These are phyloP conservation scores for Arthroderma sp. DNA, from an alignment of 2,329 filamentous ascomycete genomes.

Conservation along the genomic window DNA sequence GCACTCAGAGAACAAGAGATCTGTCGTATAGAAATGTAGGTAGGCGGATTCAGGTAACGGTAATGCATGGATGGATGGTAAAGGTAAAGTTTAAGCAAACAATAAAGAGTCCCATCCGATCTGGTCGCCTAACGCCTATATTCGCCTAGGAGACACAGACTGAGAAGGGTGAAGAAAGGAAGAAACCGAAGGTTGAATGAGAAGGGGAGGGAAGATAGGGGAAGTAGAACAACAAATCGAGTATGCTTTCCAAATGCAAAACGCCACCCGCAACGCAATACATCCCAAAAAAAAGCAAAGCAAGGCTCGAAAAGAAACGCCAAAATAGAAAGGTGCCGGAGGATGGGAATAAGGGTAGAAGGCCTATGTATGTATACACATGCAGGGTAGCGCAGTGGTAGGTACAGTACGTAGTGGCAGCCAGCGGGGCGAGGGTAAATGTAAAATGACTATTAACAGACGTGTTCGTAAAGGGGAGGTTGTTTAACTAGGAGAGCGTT, in stretches of 20 bases:
- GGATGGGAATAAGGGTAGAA: not conserved
- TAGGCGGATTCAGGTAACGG: not conserved
- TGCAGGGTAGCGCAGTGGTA: constrained; percentile 1
- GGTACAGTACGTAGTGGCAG: not conserved
- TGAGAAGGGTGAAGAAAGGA: not conserved
- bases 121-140: not conserved
- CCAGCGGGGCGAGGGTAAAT: not conserved
- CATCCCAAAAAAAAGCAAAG: constrained; percentile 4
- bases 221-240: not conserved
- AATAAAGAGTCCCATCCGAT: not conserved
- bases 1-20: constrained; percentile 4
- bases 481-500: not conserved
- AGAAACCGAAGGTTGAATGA: not conserved
- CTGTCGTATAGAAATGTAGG: not conserved
- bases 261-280: constrained; percentile 5
- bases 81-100: not conserved
- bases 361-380: constrained; percentile 3
- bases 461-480: not conserved
- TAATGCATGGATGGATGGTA: not conserved
- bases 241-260: constrained; percentile 7
- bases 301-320: constrained; percentile 4
- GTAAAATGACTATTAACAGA: constrained; percentile 1
- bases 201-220: not conserved
- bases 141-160: not conserved
- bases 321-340: constrained; percentile 4